Conservation (phyloP, 768 basidiomycete genomes). For the Lactifluus piperatus region DNA sequence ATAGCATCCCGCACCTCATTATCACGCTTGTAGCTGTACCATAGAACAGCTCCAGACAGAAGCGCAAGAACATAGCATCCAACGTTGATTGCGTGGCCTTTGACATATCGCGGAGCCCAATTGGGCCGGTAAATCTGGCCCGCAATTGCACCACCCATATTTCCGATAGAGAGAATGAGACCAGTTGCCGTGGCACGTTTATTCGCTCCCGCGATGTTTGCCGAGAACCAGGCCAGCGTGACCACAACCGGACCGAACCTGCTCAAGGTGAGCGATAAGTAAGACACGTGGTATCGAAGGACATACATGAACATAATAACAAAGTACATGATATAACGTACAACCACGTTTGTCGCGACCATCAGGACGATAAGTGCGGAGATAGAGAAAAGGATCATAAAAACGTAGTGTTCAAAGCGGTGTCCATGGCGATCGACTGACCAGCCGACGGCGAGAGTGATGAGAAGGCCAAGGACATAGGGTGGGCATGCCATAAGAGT, state of each 20-base stretch:
- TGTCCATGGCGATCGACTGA: slow-evolving; percentile 23
- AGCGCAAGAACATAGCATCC: not conserved
- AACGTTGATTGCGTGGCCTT: not conserved
- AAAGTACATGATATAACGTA: not conserved
- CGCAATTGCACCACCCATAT: not conserved
- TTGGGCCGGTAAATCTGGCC: not conserved
- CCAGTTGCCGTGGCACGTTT: not conserved
- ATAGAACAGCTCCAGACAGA: not conserved
- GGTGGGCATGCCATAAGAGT: slow-evolving; percentile 20
- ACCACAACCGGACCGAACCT: not conserved
- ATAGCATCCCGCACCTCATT: not conserved
- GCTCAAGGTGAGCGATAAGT: not conserved
- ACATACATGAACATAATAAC: not conserved
- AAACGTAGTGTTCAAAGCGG: slow-evolving; percentile 24
- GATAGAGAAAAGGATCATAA: not conserved
- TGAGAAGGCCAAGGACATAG: slow-evolving; percentile 10
- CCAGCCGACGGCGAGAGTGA: slow-evolving; percentile 12
- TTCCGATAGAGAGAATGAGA: not conserved
- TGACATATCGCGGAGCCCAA: not conserved
- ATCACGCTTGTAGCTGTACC: not conserved
- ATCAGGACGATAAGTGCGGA: not conserved
- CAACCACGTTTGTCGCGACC: not conserved
- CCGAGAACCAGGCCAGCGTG: not conserved
- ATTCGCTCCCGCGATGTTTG: not conserved
- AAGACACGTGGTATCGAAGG: not conserved